Conservation (phyloP, 805 yeast genomes). For the Hanseniaspora osmophila region DNA sequence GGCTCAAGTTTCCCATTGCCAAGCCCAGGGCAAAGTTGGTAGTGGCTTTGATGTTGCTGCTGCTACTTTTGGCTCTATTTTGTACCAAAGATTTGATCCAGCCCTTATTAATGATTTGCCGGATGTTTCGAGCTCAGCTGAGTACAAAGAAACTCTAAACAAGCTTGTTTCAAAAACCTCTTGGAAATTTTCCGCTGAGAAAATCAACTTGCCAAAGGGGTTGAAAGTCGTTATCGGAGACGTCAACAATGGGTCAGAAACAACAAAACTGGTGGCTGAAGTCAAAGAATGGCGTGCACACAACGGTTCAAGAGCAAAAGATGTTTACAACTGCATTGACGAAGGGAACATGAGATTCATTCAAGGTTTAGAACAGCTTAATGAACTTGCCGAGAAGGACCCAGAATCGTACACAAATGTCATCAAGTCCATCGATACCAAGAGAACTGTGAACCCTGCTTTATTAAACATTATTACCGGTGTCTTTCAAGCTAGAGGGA, state of each 20-base stretch:
- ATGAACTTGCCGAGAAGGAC: constrained; percentile 18
- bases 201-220: constrained; percentile 53
- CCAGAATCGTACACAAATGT: constrained; percentile 25
- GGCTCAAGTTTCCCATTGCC: constrained; percentile 81
- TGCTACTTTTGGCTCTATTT: constrained; percentile 81
- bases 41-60: constrained; percentile 97
- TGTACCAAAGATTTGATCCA: constrained; percentile 66
- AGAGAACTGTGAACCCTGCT: constrained; percentile 7
- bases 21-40: constrained; percentile 90
- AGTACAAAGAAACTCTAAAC: constrained; percentile 14
- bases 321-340: constrained; percentile 43
- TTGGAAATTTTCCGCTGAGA: constrained; percentile 49
- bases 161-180: constrained; percentile 27
- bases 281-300: constrained; percentile 57
- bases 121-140: constrained; percentile 3
- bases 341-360: constrained; percentile 46
- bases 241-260: constrained; percentile 81
- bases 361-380: constrained; percentile 29
- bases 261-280: constrained; percentile 74
- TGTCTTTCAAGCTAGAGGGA: constrained; percentile 36
- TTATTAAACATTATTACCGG: constrained; percentile 15
- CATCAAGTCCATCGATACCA: constrained; percentile 11
- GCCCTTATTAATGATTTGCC: constrained; percentile 29
- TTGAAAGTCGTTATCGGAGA: constrained; percentile 81
- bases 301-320: constrained; percentile 34